Evolutionary conservation across 2,329 filamentous ascomycete genomes (phyloP).

Genomic region (Orbilia ellipsospora): DNA sequence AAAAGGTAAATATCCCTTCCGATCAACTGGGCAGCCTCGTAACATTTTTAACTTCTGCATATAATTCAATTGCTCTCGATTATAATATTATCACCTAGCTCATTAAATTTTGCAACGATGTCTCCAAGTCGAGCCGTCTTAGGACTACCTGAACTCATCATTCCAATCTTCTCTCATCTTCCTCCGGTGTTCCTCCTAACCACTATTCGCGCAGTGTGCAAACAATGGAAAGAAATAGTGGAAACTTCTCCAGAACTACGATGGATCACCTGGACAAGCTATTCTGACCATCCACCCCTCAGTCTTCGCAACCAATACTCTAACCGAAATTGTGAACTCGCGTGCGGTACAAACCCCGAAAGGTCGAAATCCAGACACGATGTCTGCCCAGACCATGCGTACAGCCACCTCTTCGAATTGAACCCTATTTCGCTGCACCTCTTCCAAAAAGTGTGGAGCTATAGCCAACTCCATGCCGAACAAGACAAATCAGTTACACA

Average conservation of each 20-base stretch:
- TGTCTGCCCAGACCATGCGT: slow-evolving; percentile 1
- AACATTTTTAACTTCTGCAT: too few species aligned
- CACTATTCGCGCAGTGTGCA: slow-evolving; percentile 27
- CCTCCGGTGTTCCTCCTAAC: slow-evolving; percentile 21
- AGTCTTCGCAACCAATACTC: slow-evolving; percentile 5
- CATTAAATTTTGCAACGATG: too few species aligned
- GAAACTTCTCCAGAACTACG: slow-evolving; percentile 19
- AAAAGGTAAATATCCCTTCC: too few species aligned
- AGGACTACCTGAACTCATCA: slow-evolving; percentile 23
- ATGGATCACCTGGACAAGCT: slow-evolving; percentile 20
- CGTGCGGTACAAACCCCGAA: neutral
- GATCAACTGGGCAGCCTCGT: too few species aligned
- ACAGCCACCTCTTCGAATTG: slow-evolving; percentile 17
- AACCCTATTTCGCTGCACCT: slow-evolving; percentile 14
- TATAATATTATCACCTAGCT: too few species aligned
- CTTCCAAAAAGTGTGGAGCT: slow-evolving; percentile 10
- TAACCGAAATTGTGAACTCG: slow-evolving; percentile 1
- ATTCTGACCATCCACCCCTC: neutral
- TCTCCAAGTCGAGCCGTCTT: neutral
- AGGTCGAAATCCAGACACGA: neutral
- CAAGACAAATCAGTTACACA: too few species aligned
- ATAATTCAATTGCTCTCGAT: too few species aligned
- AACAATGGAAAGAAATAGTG: slow-evolving; percentile 27
- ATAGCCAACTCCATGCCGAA: neutral
- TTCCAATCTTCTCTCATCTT: slow-evolving; percentile 14